Percentiles rank a stretch among this genome's conserved stretches.
Conservation (phyloP, 2,329 filamentous ascomycete genomes). For the Metarhizium album region DNA sequence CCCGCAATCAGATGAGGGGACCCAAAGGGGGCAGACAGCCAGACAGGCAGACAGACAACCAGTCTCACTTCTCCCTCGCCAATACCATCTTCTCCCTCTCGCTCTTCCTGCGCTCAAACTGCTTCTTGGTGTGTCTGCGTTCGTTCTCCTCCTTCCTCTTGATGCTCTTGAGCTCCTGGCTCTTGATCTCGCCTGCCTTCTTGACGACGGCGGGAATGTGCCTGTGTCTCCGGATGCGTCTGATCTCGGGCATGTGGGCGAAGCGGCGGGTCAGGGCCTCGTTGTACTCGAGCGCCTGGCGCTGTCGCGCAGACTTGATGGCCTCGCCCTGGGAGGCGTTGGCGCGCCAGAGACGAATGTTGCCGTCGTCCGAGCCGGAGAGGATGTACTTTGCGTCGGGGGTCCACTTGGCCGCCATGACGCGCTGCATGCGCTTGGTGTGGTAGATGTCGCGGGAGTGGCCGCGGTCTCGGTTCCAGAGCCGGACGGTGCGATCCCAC, state of each 20-base stretch:
- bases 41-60: background rate
- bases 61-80: conserved; percentile 43
- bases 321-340: conserved; percentile 75
- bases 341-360: conserved; percentile 76
- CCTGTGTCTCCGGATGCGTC: conserved; percentile 79
- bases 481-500: conserved; percentile 72
- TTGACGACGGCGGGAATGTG: conserved; percentile 89
- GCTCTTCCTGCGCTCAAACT: conserved; percentile 58
- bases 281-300: conserved; percentile 87
- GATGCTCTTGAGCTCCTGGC: conserved; percentile 74
- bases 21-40: too few relatives aligned
- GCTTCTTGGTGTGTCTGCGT: conserved; percentile 80
- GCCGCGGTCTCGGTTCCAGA: conserved; percentile 72
- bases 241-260: conserved; percentile 92
- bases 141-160: conserved; percentile 93
- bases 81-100: conserved; percentile 93
- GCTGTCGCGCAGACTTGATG: conserved; percentile 73
- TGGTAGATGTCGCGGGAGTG: conserved; percentile 92
- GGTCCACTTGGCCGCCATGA: conserved; percentile 76
- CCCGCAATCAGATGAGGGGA: background rate
- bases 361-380: conserved; percentile 87
- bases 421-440: conserved; percentile 94
- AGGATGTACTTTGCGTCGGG: conserved; percentile 85
- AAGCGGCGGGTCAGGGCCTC: conserved; percentile 73
- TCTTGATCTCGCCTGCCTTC: conserved; percentile 93